Base-by-base conservation (phyloP, 345 rosid genomes). In the Moricandia moricandioides region DNA sequence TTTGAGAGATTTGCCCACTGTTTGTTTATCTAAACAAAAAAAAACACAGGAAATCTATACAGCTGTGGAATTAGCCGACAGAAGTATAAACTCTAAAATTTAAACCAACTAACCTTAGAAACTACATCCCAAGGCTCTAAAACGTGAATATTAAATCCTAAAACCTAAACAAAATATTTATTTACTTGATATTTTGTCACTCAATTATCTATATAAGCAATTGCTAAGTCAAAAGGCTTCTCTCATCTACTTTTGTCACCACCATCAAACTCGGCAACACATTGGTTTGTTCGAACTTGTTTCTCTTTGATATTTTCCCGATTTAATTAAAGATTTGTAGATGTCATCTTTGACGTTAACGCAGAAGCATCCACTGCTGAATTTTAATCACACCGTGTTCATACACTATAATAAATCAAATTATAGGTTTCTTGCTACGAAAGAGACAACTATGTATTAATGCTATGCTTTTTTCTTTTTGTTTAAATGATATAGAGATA, bases 221-320 rank as follows among this genome's bases (percentile, higher is more conserved):
- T 35, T 76, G 37, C 64, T 0, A 39, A 29, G 69, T 69, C 49
- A 54, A 40, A 69, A 1, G n/a, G 14, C 29, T 40, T 54, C 11
- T 27, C 57, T 76, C 79, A 55, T 62, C 79, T 9, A 55, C 7
- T 45, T 61, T 69, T 69, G 79, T 76, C 70, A 69, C 56, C 70
- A 76, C 7, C 49, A 16, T 63, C 75, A 30, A 69, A 76, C 39
- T 69, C 3, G 65, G 70, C 51, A 69, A 69, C 58, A 13, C 29
- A 69, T 52, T 69, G 43, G 75, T 69, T 27, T 3, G 29, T 62
- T 69, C 59, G 10, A 39, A 18, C 40, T 37, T 69, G 79, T 62
- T 69, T 52, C 75, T 62, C 52, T 76, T 30, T 69, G 75, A 76
- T 76, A 55, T 54, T 69, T 62, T 62, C 70, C 65, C 39, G 10